A percentile compares a stretch with the other conserved stretches of the same genome.
Conservation (phyloP, 495 filamentous ascomycete species). For the Penicillium nucicola region DNA sequence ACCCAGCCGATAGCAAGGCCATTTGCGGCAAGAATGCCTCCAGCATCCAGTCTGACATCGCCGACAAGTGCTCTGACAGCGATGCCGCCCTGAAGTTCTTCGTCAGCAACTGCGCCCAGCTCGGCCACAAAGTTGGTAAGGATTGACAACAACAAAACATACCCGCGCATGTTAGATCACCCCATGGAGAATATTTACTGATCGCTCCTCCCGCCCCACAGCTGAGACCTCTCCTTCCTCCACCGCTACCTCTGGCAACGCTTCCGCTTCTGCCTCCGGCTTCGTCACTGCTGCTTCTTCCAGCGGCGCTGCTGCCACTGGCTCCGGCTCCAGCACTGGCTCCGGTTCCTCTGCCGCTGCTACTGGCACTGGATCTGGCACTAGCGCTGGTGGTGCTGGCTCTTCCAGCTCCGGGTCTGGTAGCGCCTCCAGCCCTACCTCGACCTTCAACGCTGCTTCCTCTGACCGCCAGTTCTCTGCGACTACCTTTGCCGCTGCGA, state of each 20-base stretch:
- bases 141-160: slow-evolving; percentile 3
- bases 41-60: slow-evolving; percentile 28
- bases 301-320: slow-evolving; percentile 6
- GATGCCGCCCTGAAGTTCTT: slow-evolving; percentile 31
- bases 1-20: slow-evolving; percentile 28
- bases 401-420: slow-evolving; percentile 7
- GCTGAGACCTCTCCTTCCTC: slow-evolving; percentile 9
- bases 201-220: slow-evolving; percentile 1
- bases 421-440: slow-evolving; percentile 2
- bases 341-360: slow-evolving; percentile 9
- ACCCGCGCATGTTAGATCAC: neutral
- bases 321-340: slow-evolving; percentile 9
- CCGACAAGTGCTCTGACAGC: slow-evolving; percentile 26
- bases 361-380: neutral
- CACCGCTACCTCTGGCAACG: slow-evolving; percentile 11
- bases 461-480: slow-evolving; percentile 31
- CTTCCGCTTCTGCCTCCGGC: slow-evolving; percentile 14
- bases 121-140: slow-evolving; percentile 38
- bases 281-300: slow-evolving; percentile 17
- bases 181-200: neutral
- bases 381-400: slow-evolving; percentile 6
- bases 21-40: slow-evolving; percentile 29
- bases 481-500: slow-evolving; percentile 35
- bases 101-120: slow-evolving; percentile 26
- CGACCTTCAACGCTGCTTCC: slow-evolving; percentile 9